These are phyloP conservation scores for Choanephora cucurbitarum DNA, from an alignment of 371 early-diverging fungal genomes.

Conservation along the genomic window DNA sequence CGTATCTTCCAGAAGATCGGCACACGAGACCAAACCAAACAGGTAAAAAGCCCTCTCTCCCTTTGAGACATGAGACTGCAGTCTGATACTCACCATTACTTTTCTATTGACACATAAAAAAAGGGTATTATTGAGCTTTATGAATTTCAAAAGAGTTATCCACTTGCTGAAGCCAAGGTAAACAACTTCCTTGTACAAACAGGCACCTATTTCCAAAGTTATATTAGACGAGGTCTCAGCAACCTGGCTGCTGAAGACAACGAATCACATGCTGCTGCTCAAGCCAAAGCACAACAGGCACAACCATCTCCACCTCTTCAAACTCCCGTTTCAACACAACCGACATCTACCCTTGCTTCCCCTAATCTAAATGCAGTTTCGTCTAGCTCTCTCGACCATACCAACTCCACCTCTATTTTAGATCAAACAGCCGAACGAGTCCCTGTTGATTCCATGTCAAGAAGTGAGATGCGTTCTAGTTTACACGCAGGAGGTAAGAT, in stretches of 20 bases:
- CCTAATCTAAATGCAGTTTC: not conserved
- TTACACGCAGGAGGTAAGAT: constrained; percentile 18
- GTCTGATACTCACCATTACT: too few relatives aligned
- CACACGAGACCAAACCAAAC: constrained; percentile 73
- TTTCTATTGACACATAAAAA: constrained; percentile 56
- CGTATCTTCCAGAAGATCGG: constrained; percentile 77
- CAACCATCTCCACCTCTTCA: not conserved
- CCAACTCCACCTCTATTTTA: not conserved
- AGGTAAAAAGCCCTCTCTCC: too few relatives aligned
- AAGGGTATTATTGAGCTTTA: constrained; percentile 78
- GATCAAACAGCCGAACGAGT: not conserved
- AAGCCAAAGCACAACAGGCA: constrained; percentile 2
- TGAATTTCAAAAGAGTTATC: constrained; percentile 74
- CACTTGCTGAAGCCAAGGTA: constrained; percentile 62
- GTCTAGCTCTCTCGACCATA: too few relatives aligned
- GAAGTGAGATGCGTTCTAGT: constrained; percentile 10
- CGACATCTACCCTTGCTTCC: not conserved
- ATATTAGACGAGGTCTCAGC: constrained; percentile 70
- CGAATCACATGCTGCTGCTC: constrained; percentile 27
- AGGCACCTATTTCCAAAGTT: constrained; percentile 76
- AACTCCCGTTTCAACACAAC: not conserved
- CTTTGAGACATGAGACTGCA: too few relatives aligned
- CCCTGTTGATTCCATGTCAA: not conserved
- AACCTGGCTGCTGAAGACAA: constrained; percentile 66
- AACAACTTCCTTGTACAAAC: constrained; percentile 63